Evolutionary conservation across 176 grass and related monocot genomes (phyloP).

Genomic region (Triticum timopheevii): DNA sequence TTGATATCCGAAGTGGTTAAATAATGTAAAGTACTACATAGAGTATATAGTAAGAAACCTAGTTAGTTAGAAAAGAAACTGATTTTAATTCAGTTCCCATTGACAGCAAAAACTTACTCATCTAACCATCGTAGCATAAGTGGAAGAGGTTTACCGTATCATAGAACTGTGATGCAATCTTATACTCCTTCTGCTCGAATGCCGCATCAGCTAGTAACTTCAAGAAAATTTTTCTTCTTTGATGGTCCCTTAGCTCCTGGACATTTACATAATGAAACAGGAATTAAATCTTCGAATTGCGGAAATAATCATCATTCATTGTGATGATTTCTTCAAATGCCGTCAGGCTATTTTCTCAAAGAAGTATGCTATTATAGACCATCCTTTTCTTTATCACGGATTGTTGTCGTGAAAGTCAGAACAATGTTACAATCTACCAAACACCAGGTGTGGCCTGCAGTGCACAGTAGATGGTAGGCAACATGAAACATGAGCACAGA

Average conservation of each 20-base stretch:
- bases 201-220: background rate
- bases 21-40: too few relatives aligned
- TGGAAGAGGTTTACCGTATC: constrained; percentile 19
- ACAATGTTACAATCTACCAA: constrained; percentile 1
- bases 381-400: background rate
- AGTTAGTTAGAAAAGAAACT: too few relatives aligned
- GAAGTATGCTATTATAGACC: background rate
- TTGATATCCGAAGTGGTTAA: too few relatives aligned
- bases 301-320: background rate
- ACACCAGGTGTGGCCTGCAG: background rate
- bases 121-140: background rate
- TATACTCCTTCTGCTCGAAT: constrained; percentile 28
- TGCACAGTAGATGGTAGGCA: too few relatives aligned
- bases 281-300: background rate
- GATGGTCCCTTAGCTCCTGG: background rate
- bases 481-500: background rate
- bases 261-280: background rate
- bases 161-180: background rate
- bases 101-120: background rate
- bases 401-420: background rate
- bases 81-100: background rate
- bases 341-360: background rate
- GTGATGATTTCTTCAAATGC: background rate
- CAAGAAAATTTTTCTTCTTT: background rate
- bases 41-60: too few relatives aligned